Evolutionary conservation across 1,284 basidiomycete genomes (phyloP), one percentile per base, ranked within the genome.

Genomic region (Malassezia caprae): DNA sequence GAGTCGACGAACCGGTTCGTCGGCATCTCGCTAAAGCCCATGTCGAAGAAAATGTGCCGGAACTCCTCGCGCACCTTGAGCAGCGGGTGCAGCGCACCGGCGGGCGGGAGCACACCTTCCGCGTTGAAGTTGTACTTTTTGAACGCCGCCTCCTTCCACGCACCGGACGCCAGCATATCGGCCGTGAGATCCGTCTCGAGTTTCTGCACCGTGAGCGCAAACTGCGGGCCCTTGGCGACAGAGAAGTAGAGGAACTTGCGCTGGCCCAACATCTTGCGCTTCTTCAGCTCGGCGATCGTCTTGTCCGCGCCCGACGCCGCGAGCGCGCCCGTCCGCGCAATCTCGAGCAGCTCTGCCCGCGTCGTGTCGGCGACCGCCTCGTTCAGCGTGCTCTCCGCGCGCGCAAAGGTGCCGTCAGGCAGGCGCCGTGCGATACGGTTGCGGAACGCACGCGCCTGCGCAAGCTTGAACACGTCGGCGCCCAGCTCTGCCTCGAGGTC

Each of bases 11-110:
- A 99, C 57, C 86, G 85, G 59, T 86, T 85, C n/a, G 94, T 96
- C 6, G 93, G 90, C 94, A 99, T 99, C 78, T 99, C 94, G 54
- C 90, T 85, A 78, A 98, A 99, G 88, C 94, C 94, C 90, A 98
- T 96, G 76, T 99, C 94, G 67, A 99, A 83, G 81, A 99, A 99
- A 72, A 98, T 96, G 74, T 88, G 87, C 49, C 91, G 82, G 76
- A 99, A 90, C 77, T 99, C 94, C 76, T 98, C 93, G 51, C 94
- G 82, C 31, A 99, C 94, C 79, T 98, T 98, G 64, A 98, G 82
- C 27, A 99, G 81, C 6, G 93, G 94, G 76, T 98, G 94, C 30
- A 98, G 79, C 11, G 91, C 90, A 47, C 94, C 94, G 27, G 89
- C 87, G 30, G 82, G 82, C 3, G 90, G 86, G 4, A 86, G 85